These are phyloP conservation scores for Lodderomyces pseudojiufengensis DNA, from an alignment of 1,139 yeast genomes.

Conservation along the genomic window DNA sequence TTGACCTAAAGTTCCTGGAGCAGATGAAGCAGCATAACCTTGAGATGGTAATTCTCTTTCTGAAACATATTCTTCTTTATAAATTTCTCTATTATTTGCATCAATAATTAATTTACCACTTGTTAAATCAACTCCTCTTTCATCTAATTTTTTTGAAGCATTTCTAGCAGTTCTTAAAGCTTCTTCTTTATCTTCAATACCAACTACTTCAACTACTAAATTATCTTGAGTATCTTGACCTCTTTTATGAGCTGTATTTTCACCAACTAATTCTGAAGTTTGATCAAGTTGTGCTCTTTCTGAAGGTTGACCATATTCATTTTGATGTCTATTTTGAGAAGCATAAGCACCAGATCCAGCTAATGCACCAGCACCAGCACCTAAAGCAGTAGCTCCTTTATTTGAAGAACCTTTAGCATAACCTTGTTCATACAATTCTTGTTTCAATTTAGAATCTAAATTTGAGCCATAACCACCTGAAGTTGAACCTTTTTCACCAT, in stretches of 20 bases:
- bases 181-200: slow-evolving; percentile 29
- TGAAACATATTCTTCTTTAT: slow-evolving; percentile 18
- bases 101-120: slow-evolving; percentile 36
- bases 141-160: slow-evolving; percentile 32
- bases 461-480: not conserved
- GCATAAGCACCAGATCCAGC: not conserved
- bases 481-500: not conserved
- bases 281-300: slow-evolving; percentile 2
- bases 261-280: slow-evolving; percentile 7
- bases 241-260: slow-evolving; percentile 5
- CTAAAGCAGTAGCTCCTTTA: slow-evolving; percentile 12
- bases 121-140: slow-evolving; percentile 34
- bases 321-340: not conserved
- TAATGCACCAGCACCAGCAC: slow-evolving; percentile 2
- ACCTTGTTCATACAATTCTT: slow-evolving; percentile 13
- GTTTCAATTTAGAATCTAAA: slow-evolving; percentile 8
- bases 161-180: slow-evolving; percentile 36
- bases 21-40: not conserved
- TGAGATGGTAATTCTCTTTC: slow-evolving; percentile 1
- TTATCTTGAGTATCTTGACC: slow-evolving; percentile 12
- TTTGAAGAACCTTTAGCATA: slow-evolving; percentile 11
- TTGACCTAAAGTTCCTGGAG: slow-evolving; percentile 10
- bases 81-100: slow-evolving; percentile 32
- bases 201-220: slow-evolving; percentile 37
- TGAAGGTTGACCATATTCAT: slow-evolving; percentile 2